Conservation (phyloP, 2,329 filamentous ascomycete genomes). For the Xylariaceae sp. region DNA sequence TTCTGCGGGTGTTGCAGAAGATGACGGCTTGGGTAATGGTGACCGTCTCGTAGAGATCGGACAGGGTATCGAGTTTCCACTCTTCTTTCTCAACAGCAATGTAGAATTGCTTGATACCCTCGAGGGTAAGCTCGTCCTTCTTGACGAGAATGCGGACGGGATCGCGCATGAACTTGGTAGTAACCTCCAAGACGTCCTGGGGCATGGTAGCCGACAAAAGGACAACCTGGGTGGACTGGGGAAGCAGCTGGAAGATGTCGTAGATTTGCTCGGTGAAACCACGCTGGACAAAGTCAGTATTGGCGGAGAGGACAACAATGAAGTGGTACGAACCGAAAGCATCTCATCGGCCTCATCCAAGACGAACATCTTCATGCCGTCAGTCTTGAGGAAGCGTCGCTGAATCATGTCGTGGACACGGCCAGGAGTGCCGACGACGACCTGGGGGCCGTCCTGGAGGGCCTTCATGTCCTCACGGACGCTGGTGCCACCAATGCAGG, state of each 20-base stretch:
- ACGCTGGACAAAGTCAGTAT: slow-evolving; percentile 55
- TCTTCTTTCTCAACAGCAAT: slow-evolving; percentile 99
- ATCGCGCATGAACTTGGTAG: slow-evolving; percentile 99
- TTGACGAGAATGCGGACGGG: slow-evolving; percentile 98
- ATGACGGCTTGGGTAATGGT: slow-evolving; percentile 99
- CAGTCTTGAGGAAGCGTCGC: slow-evolving; percentile 93
- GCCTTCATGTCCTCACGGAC: slow-evolving; percentile 99
- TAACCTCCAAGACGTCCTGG: slow-evolving; percentile 98
- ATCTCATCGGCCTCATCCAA: slow-evolving; percentile 99
- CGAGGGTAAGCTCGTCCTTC: slow-evolving; percentile 98
- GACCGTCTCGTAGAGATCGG: slow-evolving; percentile 97
- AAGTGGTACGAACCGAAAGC: slow-evolving; percentile 66
- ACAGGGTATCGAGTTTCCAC: slow-evolving; percentile 99
- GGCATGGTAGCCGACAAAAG: slow-evolving; percentile 98
- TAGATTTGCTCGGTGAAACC: slow-evolving; percentile 99
- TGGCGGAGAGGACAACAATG: background rate
- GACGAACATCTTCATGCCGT: slow-evolving; percentile 99
- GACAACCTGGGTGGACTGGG: slow-evolving; percentile 96
- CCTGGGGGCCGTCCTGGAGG: slow-evolving; percentile 90
- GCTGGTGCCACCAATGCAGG: slow-evolving; percentile 97
- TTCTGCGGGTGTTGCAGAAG: slow-evolving; percentile 99
- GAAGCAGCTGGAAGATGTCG: slow-evolving; percentile 98
- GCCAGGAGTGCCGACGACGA: slow-evolving; percentile 95
- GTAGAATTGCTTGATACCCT: slow-evolving; percentile 99
- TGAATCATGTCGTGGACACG: slow-evolving; percentile 99